Evolutionary conservation across 257 asterid species (phyloP).

Genomic region (Capsicum rhomboideum): DNA sequence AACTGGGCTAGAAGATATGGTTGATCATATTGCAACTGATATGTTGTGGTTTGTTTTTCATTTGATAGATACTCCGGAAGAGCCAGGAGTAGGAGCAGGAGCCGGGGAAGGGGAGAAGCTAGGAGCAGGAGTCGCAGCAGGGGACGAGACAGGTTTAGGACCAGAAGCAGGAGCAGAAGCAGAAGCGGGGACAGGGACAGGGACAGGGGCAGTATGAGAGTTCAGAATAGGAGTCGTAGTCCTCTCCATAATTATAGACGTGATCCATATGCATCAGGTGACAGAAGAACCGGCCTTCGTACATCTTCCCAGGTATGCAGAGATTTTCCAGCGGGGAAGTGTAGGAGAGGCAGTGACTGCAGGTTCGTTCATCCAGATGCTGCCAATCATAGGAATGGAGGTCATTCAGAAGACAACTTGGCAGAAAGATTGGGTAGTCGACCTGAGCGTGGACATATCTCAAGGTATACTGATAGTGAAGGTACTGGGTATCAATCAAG

Average conservation of each 20-base stretch:
- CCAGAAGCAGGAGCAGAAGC: slow-evolving; percentile 56
- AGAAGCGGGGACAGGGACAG: slow-evolving; percentile 38
- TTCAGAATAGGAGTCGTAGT: slow-evolving; percentile 47
- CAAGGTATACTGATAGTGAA: slow-evolving; percentile 32
- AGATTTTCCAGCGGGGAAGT: slow-evolving; percentile 50
- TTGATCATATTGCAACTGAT: neutral
- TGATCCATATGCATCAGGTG: slow-evolving; percentile 51
- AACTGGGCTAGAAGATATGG: neutral
- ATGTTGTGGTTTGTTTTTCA: neutral
- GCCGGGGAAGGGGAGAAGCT: slow-evolving; percentile 28
- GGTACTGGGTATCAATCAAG: slow-evolving; percentile 33
- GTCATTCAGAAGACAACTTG: slow-evolving; percentile 24
- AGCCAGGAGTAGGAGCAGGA: slow-evolving; percentile 19
- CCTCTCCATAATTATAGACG: slow-evolving; percentile 41
- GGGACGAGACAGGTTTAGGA: slow-evolving; percentile 33
- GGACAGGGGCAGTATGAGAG: slow-evolving; percentile 32
- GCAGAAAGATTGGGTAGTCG: slow-evolving; percentile 41
- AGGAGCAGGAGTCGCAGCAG: slow-evolving; percentile 36
- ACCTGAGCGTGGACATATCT: slow-evolving; percentile 27
- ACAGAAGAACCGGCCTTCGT: slow-evolving; percentile 41
- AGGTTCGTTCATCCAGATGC: slow-evolving; percentile 52
- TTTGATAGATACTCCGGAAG: slow-evolving; percentile 28
- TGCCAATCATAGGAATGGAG: slow-evolving; percentile 23
- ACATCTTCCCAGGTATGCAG: slow-evolving; percentile 56
- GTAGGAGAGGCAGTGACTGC: slow-evolving; percentile 78